Evolutionary conservation across 495 filamentous ascomycete species (phyloP).

Genomic region (Aspergillus saccharolyticus): DNA sequence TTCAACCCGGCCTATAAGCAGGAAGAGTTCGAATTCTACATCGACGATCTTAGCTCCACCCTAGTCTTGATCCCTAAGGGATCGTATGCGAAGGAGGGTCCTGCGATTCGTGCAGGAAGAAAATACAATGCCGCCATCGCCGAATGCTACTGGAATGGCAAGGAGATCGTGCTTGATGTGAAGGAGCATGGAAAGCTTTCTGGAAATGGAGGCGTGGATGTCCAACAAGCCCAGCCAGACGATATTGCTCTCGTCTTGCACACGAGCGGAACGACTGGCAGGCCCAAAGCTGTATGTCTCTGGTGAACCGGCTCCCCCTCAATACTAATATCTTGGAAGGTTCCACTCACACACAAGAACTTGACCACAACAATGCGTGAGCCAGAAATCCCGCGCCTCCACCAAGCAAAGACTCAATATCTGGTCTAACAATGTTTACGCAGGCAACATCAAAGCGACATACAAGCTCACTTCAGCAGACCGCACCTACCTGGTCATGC

Average conservation of each 20-base stretch:
- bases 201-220: constrained; percentile 40
- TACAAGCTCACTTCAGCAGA: constrained; percentile 64
- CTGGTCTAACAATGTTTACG: background rate
- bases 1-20: constrained; percentile 82
- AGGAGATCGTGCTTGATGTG: constrained; percentile 66
- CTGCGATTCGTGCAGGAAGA: constrained; percentile 66
- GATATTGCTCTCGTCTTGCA: constrained; percentile 70
- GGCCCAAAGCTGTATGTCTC: constrained; percentile 65
- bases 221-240: constrained; percentile 55
- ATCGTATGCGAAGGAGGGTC: constrained; percentile 53
- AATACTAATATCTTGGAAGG: constrained; percentile 25
- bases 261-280: constrained; percentile 74
- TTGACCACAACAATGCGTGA: constrained; percentile 67
- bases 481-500: constrained; percentile 85
- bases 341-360: constrained; percentile 75
- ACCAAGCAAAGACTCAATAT: no score
- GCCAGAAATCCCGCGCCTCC: no score
- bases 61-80: constrained; percentile 68
- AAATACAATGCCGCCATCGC: constrained; percentile 75
- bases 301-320: no score
- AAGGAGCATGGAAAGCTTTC: constrained; percentile 65
- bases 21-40: constrained; percentile 85
- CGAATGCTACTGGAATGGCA: constrained; percentile 70
- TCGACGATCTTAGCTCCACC: constrained; percentile 73
- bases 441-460: constrained; percentile 68